Percentiles rank a stretch among this genome's conserved stretches.
These are phyloP conservation scores for Talaromyces sp. DNA, from an alignment of 2,329 filamentous ascomycete genomes.

Conservation along the genomic window DNA sequence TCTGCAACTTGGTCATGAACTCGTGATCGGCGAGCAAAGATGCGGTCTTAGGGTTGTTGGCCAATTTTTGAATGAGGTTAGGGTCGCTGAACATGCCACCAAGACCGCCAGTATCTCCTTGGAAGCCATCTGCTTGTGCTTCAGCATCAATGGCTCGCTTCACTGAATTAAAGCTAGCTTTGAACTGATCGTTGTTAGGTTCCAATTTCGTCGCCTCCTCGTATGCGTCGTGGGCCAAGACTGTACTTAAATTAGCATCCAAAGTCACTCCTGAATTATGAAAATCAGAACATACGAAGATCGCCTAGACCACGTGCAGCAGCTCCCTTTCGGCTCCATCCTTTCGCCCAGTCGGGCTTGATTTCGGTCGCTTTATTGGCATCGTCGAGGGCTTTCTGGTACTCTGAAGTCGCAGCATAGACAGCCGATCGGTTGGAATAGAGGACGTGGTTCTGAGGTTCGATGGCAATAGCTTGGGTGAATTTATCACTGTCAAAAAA, in stretches of 20 bases:
- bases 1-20: conserved; percentile 88
- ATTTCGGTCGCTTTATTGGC: conserved; percentile 89
- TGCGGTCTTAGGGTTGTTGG: conserved; percentile 89
- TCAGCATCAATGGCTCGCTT: conserved; percentile 84
- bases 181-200: conserved; percentile 85
- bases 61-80: conserved; percentile 82
- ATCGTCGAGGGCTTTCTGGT: conserved; percentile 78
- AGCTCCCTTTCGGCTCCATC: conserved; percentile 89
- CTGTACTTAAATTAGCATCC: conserved; percentile 30
- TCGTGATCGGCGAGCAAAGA: conserved; percentile 71
- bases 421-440: conserved; percentile 93
- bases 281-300: conserved; percentile 51
- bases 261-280: not conserved
- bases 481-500: conserved; percentile 72
- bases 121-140: conserved; percentile 58
- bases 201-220: conserved; percentile 93
- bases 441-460: conserved; percentile 89
- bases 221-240: conserved; percentile 84
- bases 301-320: conserved; percentile 86
- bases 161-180: conserved; percentile 79
- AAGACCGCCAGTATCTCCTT: conserved; percentile 69
- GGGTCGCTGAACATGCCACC: conserved; percentile 94
- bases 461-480: conserved; percentile 83
- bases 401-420: conserved; percentile 86
- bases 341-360: conserved; percentile 98